Base-by-base conservation (phyloP, 148 eudicot species). In the Dysphania ambrosioides region DNA sequence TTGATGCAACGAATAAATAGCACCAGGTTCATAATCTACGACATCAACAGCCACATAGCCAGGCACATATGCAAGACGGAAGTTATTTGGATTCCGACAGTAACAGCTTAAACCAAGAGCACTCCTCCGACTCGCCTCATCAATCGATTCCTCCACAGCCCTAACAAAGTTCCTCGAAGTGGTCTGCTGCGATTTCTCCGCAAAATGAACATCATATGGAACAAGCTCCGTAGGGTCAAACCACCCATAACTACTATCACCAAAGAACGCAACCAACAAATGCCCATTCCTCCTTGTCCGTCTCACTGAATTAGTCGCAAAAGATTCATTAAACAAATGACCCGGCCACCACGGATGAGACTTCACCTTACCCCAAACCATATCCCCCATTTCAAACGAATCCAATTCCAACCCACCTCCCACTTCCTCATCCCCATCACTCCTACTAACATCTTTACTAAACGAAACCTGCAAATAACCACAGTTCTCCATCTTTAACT, bases 291-390 rank as follows among this genome's bases (percentile, higher is more conserved):
- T 87, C 83, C 90, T 95, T 21, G 83, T 78, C 67, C 91, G 81
- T 32, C 88, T 78, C 72, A 95, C 97, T 15, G 88, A 82, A 49
- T 84, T 65, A n/a, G 87, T 44, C 18, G 93, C 96, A 79, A 90
- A 90, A 7, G 85, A 87, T 61, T 95, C 98, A 65, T 81, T 79
- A 68, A 75, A 92, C 5, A 95, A 70, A 76, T 88, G 87, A 11
- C 98, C 98, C 0, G 98, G 98, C 98, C 98, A 95, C 98, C 98
- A 95, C 5, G 98, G 98, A 71, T 95, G 97, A 10, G 97, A 95
- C 80, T 95, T 95, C 79, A 95, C 98, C 79, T 92, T 95, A 7
- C 93, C 98, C 98, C 98, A 95, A 16, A 95, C 97, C 98, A 92
- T 85, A 82, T 95, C 97, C 38, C 97, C 98, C 55, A 87, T 81